These are phyloP conservation scores for Puccinia hordei DNA, from an alignment of 1,284 basidiomycete genomes.

Conservation along the genomic window DNA sequence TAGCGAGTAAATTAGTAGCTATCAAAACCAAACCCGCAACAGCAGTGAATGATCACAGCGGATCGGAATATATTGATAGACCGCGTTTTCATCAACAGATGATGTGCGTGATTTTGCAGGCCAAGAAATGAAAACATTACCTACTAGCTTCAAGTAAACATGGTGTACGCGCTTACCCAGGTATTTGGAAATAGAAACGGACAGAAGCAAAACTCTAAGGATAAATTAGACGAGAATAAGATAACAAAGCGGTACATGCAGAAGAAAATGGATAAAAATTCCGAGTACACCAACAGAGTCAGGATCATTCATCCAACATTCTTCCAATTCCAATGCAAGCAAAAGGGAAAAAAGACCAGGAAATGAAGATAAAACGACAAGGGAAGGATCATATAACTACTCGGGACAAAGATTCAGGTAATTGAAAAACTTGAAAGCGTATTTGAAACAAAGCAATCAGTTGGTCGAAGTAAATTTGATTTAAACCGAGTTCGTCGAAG, in stretches of 20 bases:
- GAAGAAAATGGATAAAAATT: neutral
- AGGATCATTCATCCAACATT: neutral
- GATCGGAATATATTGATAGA: no score
- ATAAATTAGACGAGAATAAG: neutral
- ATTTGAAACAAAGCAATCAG: constrained; percentile 14
- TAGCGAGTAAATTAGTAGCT: no score
- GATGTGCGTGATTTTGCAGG: no score
- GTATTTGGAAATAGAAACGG: neutral
- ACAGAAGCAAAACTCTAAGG: neutral
- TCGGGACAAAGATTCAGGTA: constrained; percentile 21
- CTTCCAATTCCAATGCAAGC: neutral
- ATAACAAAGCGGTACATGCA: neutral
- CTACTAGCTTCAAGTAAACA: no score
- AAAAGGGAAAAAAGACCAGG: neutral
- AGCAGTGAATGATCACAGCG: no score
- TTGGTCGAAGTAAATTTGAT: constrained; percentile 27
- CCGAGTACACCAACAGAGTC: neutral
- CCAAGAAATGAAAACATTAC: no score
- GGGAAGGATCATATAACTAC: neutral
- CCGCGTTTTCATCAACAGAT: no score
- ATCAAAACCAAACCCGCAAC: no score
- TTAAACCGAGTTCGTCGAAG: constrained; percentile 9
- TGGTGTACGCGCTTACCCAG: neutral
- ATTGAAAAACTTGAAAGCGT: constrained; percentile 30
- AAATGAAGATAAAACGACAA: neutral